Evolutionary conservation across 208 protist species (phyloP), one percentile per base, ranked within the genome.

Genomic region (Porcisia hertigi): DNA sequence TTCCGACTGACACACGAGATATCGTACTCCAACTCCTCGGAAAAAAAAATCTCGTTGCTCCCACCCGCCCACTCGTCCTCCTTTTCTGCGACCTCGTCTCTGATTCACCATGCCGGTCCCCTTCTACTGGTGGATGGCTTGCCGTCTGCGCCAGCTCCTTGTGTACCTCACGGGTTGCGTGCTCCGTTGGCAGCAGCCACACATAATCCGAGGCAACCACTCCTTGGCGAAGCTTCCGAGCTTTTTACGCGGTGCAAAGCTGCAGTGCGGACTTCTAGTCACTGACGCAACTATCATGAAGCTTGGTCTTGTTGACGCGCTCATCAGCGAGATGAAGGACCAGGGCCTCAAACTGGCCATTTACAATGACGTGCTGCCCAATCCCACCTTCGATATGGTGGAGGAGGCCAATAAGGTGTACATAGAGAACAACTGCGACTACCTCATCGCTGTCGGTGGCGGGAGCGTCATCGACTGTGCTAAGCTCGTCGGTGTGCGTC

Each of bases 391-490:
- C 9, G 70, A 81, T 1, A 76, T 83, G 71, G 81, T 91, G 20
- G 82, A 90, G 75, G 77, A 58, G 34, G 87, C 82, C 14, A 69
- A 83, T 36, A 25, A 9, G 20, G 9, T 82, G 63, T 90, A 90
- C 76, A 87, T 76, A 49, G 58, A 62, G 52, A 74, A 79, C 45
- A 58, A 85, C 36, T 91, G 86, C 74, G 87, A 92, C 75, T 78
- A 84, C 82, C 20, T 95, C 59, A 83, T 97, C 70, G 94, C 86
- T 25, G 73, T 98, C 71, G 94, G 94, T 66, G 94, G 94, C 57
- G 94, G 94, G 57, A 95, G 89, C 62, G 71, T 91, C 58, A 94
- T 98, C 64, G 94, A 98, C 83, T 84, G 86, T 20, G 90, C 89
- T 36, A 98, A 97, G 87, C 71, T 96, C 59, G 84, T 96, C 12